Base-by-base conservation (phyloP, 2,329 filamentous ascomycete species). In the Aspergillus flavus region DNA sequence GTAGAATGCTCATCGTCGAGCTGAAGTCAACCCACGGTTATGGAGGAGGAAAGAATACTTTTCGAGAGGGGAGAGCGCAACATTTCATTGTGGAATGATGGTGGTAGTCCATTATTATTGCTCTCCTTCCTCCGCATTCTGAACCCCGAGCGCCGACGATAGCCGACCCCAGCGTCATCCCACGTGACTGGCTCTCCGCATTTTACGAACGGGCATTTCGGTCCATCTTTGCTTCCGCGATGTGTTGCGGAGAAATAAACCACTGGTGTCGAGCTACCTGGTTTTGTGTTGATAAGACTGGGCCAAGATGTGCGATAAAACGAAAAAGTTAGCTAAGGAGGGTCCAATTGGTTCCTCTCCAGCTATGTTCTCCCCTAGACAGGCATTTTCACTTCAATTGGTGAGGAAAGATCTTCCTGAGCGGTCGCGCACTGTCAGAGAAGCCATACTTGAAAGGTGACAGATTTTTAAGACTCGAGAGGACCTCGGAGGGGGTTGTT, bases 1-100 rank as follows among this genome's bases (percentile, higher is more conserved):
- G 75, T 63, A 77, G 62, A 59, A 75, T 55, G 59, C 65, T 74
- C 75, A 77, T 77, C 45, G 55, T 71, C 21, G 45, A 61, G 43
- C 36, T 48, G 6, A 34, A 23, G 52, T 53, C 54, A 39, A 61
- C 12, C 23, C 45, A 56, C n/a, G 39, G 45, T 36, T 54, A 41
- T 53, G 10, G 34, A 62, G 50, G 55, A 28, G 53, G 23, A 32
- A 53, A 61, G 52, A 39, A 9, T 36, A 32, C 26, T 53, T 36
- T 48, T 41, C 36, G 61, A 58, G 50, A 61, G 14, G 57, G 45
- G 56, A 59, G 56, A 52, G 48, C 26, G 46, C 46, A 23, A 26
- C 41, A 41, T 50, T 36, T 36, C 64, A 64, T 64, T 34, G 52
- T 61, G 64, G 53, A 54, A 58, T 43, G 55, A 41, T 57, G 54